Conservation (phyloP, 192 early-diverging fungal species). For the Entomortierella chlamydospora region DNA sequence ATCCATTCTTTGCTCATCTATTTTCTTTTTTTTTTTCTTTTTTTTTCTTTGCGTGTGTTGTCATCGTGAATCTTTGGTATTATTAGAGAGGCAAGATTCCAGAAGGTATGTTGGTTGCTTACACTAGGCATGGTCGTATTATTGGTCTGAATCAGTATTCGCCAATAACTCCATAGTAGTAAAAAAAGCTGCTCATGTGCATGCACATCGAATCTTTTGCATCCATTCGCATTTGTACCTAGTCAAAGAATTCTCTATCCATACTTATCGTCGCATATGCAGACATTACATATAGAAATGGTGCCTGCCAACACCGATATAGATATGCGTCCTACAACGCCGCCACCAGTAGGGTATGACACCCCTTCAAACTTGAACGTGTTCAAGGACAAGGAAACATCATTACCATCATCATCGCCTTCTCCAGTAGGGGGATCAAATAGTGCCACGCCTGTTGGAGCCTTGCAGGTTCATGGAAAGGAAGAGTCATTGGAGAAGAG, state of each 20-base stretch:
- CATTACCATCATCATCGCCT: too few relatives aligned
- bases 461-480: background rate
- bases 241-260: background rate
- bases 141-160: slow-evolving; percentile 9
- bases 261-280: background rate
- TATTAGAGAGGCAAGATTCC: too few relatives aligned
- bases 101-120: background rate
- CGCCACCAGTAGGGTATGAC: background rate
- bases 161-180: background rate
- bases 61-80: too few relatives aligned
- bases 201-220: background rate
- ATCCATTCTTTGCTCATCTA: too few relatives aligned
- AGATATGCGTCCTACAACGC: slow-evolving; percentile 20
- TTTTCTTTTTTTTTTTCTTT: too few relatives aligned
- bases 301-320: slow-evolving; percentile 28
- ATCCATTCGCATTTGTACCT: background rate
- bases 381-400: slow-evolving; percentile 17
- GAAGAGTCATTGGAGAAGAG: background rate
- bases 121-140: background rate
- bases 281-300: slow-evolving; percentile 4
- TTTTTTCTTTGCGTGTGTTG: too few relatives aligned
- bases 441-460: too few relatives aligned
- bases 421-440: background rate
- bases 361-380: background rate
- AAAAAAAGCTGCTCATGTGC: background rate